These are phyloP conservation scores for Cladosporium oxysporum DNA, from an alignment of 2,329 filamentous ascomycete species.

Conservation along the genomic window DNA sequence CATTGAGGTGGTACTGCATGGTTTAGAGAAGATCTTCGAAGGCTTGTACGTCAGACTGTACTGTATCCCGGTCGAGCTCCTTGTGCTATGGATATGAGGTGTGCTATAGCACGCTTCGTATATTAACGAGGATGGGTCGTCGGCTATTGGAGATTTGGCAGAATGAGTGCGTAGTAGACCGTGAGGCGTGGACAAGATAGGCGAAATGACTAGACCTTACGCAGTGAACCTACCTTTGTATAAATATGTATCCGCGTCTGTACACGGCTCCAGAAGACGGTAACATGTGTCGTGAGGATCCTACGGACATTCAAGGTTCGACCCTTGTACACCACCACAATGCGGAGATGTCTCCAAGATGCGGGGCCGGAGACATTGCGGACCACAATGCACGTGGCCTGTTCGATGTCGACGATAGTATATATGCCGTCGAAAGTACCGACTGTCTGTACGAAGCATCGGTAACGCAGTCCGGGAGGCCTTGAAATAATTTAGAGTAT, in stretches of 20 bases:
- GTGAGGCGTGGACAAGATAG: background rate
- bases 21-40: background rate
- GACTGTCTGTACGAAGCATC: background rate
- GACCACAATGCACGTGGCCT: background rate
- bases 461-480: background rate
- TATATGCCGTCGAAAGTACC: background rate
- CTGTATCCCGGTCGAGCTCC: background rate
- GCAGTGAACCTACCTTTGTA: background rate
- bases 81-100: background rate
- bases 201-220: background rate
- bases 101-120: background rate
- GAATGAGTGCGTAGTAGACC: background rate
- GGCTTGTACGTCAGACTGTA: background rate
- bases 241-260: background rate
- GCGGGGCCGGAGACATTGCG: slow-evolving; percentile 8
- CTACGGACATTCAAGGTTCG: background rate
- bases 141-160: background rate
- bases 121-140: background rate
- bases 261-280: background rate
- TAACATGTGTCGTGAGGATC: background rate
- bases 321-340: background rate
- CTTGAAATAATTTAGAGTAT: background rate
- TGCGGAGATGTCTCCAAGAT: slow-evolving; percentile 3
- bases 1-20: slow-evolving; percentile 40
- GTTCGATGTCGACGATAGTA: background rate